Conservation (phyloP, 2,329 filamentous ascomycete genomes). For the Colletotrichum sp. region DNA sequence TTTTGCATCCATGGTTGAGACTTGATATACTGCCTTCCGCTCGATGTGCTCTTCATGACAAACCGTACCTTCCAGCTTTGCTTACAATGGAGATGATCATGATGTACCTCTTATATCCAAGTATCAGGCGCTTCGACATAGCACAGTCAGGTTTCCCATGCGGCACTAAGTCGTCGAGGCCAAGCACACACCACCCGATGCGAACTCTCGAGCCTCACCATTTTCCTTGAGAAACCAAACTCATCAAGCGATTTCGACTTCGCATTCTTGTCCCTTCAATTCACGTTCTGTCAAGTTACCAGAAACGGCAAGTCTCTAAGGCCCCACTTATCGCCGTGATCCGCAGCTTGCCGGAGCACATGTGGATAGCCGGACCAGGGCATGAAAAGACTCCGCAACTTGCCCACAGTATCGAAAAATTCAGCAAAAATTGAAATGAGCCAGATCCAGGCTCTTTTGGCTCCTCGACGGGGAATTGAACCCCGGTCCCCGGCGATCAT, state of each 20-base stretch:
- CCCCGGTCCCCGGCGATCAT: background rate
- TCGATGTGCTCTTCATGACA: too few relatives aligned
- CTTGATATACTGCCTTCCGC: too few relatives aligned
- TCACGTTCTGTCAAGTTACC: background rate
- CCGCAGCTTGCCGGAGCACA: background rate
- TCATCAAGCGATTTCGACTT: background rate
- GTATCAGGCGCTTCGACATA: too few relatives aligned
- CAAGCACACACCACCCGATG: too few relatives aligned
- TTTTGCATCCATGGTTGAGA: too few relatives aligned
- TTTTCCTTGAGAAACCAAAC: background rate
- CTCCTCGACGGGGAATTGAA: background rate
- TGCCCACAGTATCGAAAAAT: background rate
- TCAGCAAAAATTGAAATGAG: background rate
- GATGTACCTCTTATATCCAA: too few relatives aligned
- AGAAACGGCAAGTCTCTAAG: background rate
- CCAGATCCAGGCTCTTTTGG: rapidly evolving
- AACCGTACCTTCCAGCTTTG: too few relatives aligned
- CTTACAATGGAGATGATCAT: too few relatives aligned
- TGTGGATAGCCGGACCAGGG: background rate
- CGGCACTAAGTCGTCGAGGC: too few relatives aligned
- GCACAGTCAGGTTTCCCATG: too few relatives aligned
- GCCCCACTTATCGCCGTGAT: background rate
- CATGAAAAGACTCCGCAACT: background rate
- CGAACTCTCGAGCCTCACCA: background rate
- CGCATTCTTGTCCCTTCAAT: rapidly evolving